Conservation (phyloP, 192 early-diverging fungal species). For the Neocallimastix lanati region DNA sequence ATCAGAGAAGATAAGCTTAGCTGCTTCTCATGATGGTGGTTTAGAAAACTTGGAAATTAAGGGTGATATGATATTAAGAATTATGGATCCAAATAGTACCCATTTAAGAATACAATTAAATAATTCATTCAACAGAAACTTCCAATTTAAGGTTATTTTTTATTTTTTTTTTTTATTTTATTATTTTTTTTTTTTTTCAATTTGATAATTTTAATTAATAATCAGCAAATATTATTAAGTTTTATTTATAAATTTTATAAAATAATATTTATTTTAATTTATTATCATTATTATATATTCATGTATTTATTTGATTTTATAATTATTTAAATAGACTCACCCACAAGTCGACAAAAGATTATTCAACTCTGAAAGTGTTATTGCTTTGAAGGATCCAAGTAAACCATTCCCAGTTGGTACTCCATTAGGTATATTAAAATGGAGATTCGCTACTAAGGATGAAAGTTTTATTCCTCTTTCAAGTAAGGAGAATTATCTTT, state of each 20-base stretch:
- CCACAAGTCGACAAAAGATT: slow-evolving; percentile 88
- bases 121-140: slow-evolving; percentile 32
- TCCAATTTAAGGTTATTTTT: slow-evolving; percentile 70
- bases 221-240: no score
- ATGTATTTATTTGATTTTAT: no score
- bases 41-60: slow-evolving; percentile 85
- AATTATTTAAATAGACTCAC: slow-evolving; percentile 74
- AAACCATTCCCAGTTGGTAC: slow-evolving; percentile 72
- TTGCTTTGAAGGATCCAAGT: slow-evolving; percentile 65
- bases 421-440: slow-evolving; percentile 71
- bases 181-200: no score
- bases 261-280: no score
- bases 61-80: slow-evolving; percentile 66
- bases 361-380: slow-evolving; percentile 46
- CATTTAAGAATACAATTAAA: slow-evolving; percentile 44
- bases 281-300: no score
- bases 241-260: no score
- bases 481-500: slow-evolving; percentile 22
- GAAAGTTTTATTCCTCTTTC: slow-evolving; percentile 69
- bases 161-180: no score
- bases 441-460: slow-evolving; percentile 66
- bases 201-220: no score
- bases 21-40: slow-evolving; percentile 77
- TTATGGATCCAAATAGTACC: slow-evolving; percentile 44
- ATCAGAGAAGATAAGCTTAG: slow-evolving; percentile 70